Conservation (phyloP, 2,329 filamentous ascomycete species). For the Fusarium circinatum region DNA sequence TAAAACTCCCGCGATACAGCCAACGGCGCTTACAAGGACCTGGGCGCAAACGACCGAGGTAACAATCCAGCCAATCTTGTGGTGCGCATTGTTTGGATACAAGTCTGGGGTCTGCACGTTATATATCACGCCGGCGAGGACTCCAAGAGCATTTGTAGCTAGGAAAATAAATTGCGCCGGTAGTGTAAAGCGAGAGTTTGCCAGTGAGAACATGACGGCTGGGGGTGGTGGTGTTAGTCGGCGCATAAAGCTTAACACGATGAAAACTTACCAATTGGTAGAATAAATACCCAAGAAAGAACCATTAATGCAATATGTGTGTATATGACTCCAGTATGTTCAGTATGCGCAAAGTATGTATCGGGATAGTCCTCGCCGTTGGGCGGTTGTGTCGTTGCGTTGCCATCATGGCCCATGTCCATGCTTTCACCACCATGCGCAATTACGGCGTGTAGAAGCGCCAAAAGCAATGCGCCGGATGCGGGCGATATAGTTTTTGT, state of each 20-base stretch:
- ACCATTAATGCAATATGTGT: conserved; percentile 78
- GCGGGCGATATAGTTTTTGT: neutral
- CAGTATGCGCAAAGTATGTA: conserved; percentile 69
- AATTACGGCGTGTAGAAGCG: conserved; percentile 31
- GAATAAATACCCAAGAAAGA: conserved; percentile 75
- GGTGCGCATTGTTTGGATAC: conserved; percentile 88
- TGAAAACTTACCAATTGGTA: conserved; percentile 73
- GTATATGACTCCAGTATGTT: conserved; percentile 67
- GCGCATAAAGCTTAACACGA: neutral
- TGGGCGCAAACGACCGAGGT: conserved; percentile 79
- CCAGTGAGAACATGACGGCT: conserved; percentile 89
- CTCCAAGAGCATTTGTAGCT: conserved; percentile 68
- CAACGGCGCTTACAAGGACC: conserved; percentile 73
- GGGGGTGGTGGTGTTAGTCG: conserved; percentile 17
- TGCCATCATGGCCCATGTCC: conserved; percentile 15
- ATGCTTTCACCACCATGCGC: conserved; percentile 30
- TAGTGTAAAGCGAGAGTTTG: conserved; percentile 79
- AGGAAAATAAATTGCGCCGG: conserved; percentile 75
- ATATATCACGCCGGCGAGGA: conserved; percentile 76
- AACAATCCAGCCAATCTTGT: conserved; percentile 86
- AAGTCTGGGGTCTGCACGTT: conserved; percentile 85
- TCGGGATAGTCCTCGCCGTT: conserved; percentile 50
- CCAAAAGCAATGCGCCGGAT: conserved; percentile 8
- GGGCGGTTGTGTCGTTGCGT: conserved; percentile 36
- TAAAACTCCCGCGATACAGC: conserved; percentile 59